Base-by-base conservation (phyloP, 352 stramenopile species). In the Phytophthora cryptogea region DNA sequence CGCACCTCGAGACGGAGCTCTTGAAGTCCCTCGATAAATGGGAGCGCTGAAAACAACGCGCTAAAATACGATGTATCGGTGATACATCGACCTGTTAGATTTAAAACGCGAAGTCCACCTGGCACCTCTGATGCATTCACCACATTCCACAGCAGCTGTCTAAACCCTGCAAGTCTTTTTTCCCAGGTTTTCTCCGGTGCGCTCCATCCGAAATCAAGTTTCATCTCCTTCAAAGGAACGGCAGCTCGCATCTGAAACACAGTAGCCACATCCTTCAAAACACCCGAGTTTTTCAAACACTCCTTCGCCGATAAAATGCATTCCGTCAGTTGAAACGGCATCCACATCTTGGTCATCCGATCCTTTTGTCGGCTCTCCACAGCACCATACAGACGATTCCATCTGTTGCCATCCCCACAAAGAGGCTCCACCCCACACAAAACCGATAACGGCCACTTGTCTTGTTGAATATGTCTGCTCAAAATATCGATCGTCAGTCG, bases 171-270 rank as follows among this genome's bases (percentile, higher is more conserved):
- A 26, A 68, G 53, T 27, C 40, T 30, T 27, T 64, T 68, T 8
- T 53, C 52, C 37, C 58, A 48, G 7, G 41, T 54, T 23, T 39
- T 63, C 31, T 59, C 46, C 11, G 11, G 41, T 1, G 16, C 17
- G 32, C 51, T 45, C 59, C 53, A 63, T 16, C 59, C 46, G 47
- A 63, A 59, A 16, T 62, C 32, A 16, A 68, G 17, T 7, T 54
- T 56, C 16, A 62, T 13, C 10, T 68, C 52, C 26, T 33, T 50
- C 30, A 62, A 31, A 4, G 59, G 59, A 9, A 58, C 13, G 17
- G 2, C 11, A 37, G 0, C 20, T n/a, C 31, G 17, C n/a, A 4
- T 23, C 17, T 45, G 31, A 45, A 55, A 17, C 4, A 37, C 30
- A 44, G 47, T 17, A 0, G 39, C 41, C 26, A 55, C 33, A 4